Conservation (phyloP, 306 rosid species). For the Gynostemma pentaphyllum region DNA sequence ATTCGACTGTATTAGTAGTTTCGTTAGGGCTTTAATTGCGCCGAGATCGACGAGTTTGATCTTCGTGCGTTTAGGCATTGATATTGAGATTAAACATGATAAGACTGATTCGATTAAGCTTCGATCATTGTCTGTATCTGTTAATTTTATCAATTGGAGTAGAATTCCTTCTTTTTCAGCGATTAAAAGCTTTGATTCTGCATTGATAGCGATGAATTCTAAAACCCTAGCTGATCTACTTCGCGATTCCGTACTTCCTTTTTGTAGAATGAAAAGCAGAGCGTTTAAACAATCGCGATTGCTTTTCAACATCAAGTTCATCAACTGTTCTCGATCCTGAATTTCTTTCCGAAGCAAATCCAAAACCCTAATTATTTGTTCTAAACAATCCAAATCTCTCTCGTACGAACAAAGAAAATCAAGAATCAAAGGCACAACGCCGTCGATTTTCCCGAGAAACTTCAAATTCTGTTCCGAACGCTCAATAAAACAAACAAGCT, state of each 20-base stretch:
- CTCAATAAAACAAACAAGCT: constrained; percentile 31
- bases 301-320: constrained; percentile 24
- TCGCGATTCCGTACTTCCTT: constrained; percentile 36
- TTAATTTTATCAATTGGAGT: constrained; percentile 31
- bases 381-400: constrained; percentile 25
- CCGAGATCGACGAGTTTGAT: constrained; percentile 38
- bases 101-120: constrained; percentile 40
- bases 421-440: constrained; percentile 30
- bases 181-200: constrained; percentile 45
- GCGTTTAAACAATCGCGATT: constrained; percentile 30
- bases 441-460: constrained; percentile 34
- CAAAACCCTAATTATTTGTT: constrained; percentile 36
- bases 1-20: constrained; percentile 25
- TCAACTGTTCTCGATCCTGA: constrained; percentile 21
- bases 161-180: constrained; percentile 50
- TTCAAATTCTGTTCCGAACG: constrained; percentile 46
- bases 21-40: constrained; percentile 32
- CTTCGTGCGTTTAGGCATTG: constrained; percentile 40
- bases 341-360: constrained; percentile 29
- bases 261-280: constrained; percentile 36
- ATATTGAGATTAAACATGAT: constrained; percentile 41
- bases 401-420: constrained; percentile 33
- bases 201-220: constrained; percentile 33
- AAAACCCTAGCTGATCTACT: constrained; percentile 43
- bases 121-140: constrained; percentile 31